Evolutionary conservation across 306 rosid genomes (phyloP).

Genomic region (Cucurbita pepo): DNA sequence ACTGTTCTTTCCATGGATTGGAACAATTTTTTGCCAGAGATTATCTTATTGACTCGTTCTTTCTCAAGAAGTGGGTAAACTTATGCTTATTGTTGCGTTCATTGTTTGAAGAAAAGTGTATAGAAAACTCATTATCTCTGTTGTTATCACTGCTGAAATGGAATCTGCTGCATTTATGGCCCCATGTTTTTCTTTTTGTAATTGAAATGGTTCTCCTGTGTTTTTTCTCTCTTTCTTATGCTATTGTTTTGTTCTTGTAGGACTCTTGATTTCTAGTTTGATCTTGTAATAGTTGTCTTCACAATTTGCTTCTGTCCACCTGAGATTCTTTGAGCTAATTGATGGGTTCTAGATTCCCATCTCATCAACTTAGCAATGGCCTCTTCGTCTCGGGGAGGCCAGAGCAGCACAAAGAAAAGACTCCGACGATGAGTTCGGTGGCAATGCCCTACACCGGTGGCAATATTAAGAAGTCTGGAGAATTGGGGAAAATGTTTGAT

Average conservation of each 20-base stretch:
- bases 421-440: constrained; percentile 90
- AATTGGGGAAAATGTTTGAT: constrained; percentile 95
- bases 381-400: constrained; percentile 97
- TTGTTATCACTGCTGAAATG: background rate
- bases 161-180: background rate
- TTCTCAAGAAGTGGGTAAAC: background rate
- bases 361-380: constrained; percentile 99
- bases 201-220: background rate
- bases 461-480: constrained; percentile 89
- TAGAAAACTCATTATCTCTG: background rate
- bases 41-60: background rate
- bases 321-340: constrained; percentile 16
- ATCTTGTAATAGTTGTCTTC: background rate
- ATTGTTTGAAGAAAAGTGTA: background rate
- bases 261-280: background rate
- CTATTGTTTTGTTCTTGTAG: background rate
- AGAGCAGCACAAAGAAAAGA: constrained; percentile 88
- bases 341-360: constrained; percentile 99
- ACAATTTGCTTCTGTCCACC: background rate
- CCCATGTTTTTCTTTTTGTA: background rate
- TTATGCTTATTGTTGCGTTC: background rate
- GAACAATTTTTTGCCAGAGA: background rate
- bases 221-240: background rate
- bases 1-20: background rate
- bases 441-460: constrained; percentile 99